Base-by-base conservation (phyloP, 257 asterid genomes). In the Knoxia roxburghii region DNA sequence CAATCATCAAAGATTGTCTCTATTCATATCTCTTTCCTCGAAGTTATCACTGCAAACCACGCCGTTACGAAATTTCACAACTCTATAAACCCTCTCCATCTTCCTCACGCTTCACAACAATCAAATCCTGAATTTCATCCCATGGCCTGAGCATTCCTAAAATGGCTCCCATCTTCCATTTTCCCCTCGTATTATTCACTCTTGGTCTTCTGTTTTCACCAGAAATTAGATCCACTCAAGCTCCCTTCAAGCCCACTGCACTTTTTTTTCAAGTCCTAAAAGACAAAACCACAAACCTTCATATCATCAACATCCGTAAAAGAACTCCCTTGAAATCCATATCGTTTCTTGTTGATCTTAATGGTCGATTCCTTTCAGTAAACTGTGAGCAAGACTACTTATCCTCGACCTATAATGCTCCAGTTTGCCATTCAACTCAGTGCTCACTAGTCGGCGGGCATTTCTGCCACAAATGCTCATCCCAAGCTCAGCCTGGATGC, bases 401-500 rank as follows among this genome's bases (percentile, higher is more conserved):
- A 18, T 80, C 90, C 6, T 68, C 83, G 7, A 73, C 88, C 48
- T 85, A 82, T 21, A 70, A 24, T 4, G 75, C 84, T n/a, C 88
- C 86, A 1, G 21, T 27, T 29, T 61, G 57, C 30, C 35, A 33
- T 4, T 46, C 66, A 0, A 18, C 37, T 24, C 48, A 43, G 7
- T 65, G 75, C 6, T 46, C 21, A 0, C 64, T 57, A 2, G 82
- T 72, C 1, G 86, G 76, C 7, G 52, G 14, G 2, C 82, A 83
- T 50, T 80, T 58, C 46, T 86, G 86, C 75, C 80, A 78, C 20
- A 76, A 53, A 46, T 77, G 89, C 48, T 63, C 53, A 3, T 37
- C 41, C 4, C 17, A 51, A 0, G 27, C 57, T 11, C 30, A 59
- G 17, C 83, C 87, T 0, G 87, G 87, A 11, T 83, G 89, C 75